A percentile compares a stretch with the other conserved stretches of the same genome.
phyloP scores from a whole-genome alignment of 495 filamentous ascomycete species.

The Aspergillus indologenus region DNA sequence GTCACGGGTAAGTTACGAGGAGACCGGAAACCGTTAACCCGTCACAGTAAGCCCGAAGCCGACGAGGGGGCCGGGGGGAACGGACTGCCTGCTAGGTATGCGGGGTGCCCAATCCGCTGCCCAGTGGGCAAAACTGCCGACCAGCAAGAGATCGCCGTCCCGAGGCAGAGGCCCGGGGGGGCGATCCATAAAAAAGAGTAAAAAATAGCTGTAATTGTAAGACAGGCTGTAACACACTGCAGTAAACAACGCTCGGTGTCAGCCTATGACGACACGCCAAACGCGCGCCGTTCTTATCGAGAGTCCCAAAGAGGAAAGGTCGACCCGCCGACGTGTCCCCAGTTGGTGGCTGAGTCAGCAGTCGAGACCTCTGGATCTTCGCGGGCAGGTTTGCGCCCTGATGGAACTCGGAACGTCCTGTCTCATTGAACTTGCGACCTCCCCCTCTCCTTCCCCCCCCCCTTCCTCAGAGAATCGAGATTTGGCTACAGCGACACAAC shows the following conservation, averaged over 20 bases:
- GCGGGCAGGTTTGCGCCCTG: slow-evolving; percentile 13
- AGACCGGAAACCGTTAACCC: too few relatives aligned
- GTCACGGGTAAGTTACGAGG: too few relatives aligned
- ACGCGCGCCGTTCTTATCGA: slow-evolving; percentile 19
- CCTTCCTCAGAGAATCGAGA: too few relatives aligned
- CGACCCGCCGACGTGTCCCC: slow-evolving; percentile 20
- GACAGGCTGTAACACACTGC: not conserved
- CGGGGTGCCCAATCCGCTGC: not conserved
- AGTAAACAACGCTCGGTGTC: too few relatives aligned
- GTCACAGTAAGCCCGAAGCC: not conserved
- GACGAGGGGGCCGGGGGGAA: not conserved
- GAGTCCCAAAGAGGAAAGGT: slow-evolving; percentile 11
- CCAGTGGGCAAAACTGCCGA: not conserved
- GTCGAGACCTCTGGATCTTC: slow-evolving; percentile 29
- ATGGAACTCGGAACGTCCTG: not conserved
- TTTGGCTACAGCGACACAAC: not conserved
- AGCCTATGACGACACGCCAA: slow-evolving; percentile 15
- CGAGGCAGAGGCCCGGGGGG: not conserved
- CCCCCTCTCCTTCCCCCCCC: too few relatives aligned
- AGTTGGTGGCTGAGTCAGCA: slow-evolving; percentile 25
- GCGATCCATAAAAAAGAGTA: too few relatives aligned
- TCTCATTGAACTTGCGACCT: not conserved
- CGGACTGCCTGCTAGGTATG: not conserved
- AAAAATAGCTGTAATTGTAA: not conserved
- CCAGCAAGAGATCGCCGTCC: not conserved